phyloP scores from a whole-genome alignment of 1,284 basidiomycete species.

The Phenoliferia sp. region DNA sequence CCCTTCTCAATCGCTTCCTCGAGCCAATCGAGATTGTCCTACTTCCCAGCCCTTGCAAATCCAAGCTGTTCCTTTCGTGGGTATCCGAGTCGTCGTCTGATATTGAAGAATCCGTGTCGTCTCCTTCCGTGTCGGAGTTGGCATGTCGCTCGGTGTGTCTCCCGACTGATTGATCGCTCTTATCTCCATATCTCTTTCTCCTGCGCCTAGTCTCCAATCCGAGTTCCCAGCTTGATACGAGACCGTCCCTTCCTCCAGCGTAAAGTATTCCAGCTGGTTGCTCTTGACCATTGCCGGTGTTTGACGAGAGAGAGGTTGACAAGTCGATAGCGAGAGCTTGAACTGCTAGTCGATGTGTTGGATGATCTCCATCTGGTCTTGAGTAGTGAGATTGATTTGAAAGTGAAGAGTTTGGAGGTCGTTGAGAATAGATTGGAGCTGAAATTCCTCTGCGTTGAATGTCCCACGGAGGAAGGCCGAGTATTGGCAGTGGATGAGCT shows the following conservation, averaged over 20 bases:
- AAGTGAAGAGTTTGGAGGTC: constrained; percentile 16
- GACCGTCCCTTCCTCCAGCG: constrained; percentile 85
- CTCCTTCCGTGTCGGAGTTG: constrained; percentile 12
- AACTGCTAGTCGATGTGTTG: constrained; percentile 80
- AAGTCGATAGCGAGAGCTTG: constrained; percentile 79
- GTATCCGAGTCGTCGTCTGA: constrained; percentile 16
- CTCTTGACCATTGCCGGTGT: constrained; percentile 43
- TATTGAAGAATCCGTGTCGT: constrained; percentile 55
- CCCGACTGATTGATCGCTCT: not conserved
- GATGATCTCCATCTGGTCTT: constrained; percentile 47
- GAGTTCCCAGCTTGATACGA: constrained; percentile 88
- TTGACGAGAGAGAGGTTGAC: constrained; percentile 59
- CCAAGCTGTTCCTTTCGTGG: constrained; percentile 12
- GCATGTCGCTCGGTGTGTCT: not conserved
- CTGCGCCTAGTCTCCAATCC: constrained; percentile 54
- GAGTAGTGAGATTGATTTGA: constrained; percentile 7
- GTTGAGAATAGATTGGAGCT: constrained; percentile 23
- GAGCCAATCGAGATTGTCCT: constrained; percentile 10
- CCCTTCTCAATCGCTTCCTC: not conserved
- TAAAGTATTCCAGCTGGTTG: constrained; percentile 85
- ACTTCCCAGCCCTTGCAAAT: constrained; percentile 26
- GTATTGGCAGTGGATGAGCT: constrained; percentile 52
- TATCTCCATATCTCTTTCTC: constrained; percentile 41
- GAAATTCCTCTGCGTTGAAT: constrained; percentile 39
- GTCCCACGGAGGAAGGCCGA: constrained; percentile 65